Evolutionary conservation across 2,329 filamentous ascomycete genomes (phyloP), one percentile per base, ranked within the genome.

Genomic region (Ampelomyces quisqualis): DNA sequence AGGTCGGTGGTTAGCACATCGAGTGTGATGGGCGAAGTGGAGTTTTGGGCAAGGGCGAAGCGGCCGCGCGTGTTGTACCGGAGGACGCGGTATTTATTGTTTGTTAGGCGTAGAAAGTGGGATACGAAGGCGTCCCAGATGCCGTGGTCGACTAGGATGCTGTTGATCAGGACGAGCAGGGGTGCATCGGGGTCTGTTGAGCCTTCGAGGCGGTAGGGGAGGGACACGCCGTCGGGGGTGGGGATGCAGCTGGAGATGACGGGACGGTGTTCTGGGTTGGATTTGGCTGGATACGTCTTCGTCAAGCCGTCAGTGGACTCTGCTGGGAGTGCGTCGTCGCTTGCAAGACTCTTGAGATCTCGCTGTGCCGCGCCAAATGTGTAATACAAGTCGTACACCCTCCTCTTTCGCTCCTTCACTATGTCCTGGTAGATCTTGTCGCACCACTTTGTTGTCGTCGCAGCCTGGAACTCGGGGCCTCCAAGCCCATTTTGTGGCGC

Each of bases 61-160:
- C 88, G 80, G 5, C 89, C 89, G 36, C 89, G 87, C 2, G 81
- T 78, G 64, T 88, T 80, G 70, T 90, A 94, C 7, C 88, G 83
- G 1, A 95, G 73, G 50, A 94, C 77, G 36, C 86, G 82, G 64
- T 88, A 84, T 3, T 81, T 79, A 17, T 83, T 79, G 24, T 78
- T 59, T 0, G 70, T 64, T 35, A 77, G 76, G 9, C 66, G 55
- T 28, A 75, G 64, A 51, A 93, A 77, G n/a, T 79, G 70, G 1
- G 73, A 70, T 1, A 93, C 71, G 44, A 94, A 80, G 2, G 75
- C 74, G 55, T 93, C 85, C 89, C 89, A 95, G 78, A 95, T 93
- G 63, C 79, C 75, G 50, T 85, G 77, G 33, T 84, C 82, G 2
- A 87, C 88, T 6, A 95, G 78, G 34, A 95, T 83, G 1, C 85